These are phyloP conservation scores for Podospora didyma DNA, from an alignment of 495 filamentous ascomycete species.

Conservation along the genomic window DNA sequence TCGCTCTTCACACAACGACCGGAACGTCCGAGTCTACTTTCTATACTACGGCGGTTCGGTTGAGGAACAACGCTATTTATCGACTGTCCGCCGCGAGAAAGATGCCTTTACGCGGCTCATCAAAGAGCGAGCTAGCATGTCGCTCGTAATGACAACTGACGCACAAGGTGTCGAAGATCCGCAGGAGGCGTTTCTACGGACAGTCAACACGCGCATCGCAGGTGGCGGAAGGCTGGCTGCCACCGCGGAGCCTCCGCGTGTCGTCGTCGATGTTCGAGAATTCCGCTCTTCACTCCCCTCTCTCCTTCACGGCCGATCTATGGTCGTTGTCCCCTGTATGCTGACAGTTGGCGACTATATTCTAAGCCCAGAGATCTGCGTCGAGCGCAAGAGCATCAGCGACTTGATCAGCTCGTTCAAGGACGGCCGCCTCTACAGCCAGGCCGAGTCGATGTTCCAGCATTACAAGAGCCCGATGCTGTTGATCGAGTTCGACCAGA, in stretches of 20 bases:
- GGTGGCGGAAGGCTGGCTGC: constrained; percentile 86
- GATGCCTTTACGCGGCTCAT: constrained; percentile 93
- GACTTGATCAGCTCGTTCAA: constrained; percentile 89
- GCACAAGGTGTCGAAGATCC: constrained; percentile 69
- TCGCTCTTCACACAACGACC: constrained; percentile 83
- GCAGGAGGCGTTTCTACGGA: constrained; percentile 89
- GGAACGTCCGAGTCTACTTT: constrained; percentile 90
- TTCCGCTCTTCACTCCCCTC: constrained; percentile 92
- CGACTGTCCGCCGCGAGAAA: constrained; percentile 84
- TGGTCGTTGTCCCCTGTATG: constrained; percentile 86
- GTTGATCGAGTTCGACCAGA: constrained; percentile 95
- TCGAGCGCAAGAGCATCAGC: constrained; percentile 89
- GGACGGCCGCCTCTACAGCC: constrained; percentile 85
- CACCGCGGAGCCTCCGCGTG: constrained; percentile 84
- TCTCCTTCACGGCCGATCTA: constrained; percentile 79
- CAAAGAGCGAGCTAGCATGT: constrained; percentile 89
- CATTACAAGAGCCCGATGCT: constrained; percentile 90
- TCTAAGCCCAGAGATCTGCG: constrained; percentile 80
- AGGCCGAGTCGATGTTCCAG: constrained; percentile 89
- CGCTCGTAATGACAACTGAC: constrained; percentile 73
- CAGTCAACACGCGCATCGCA: constrained; percentile 94
- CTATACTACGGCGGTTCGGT: constrained; percentile 93
- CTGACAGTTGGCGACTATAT: constrained; percentile 97
- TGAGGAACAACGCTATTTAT: constrained; percentile 93
- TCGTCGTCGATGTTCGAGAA: constrained; percentile 93